Evolutionary conservation across 2,329 filamentous ascomycete species (phyloP).

Genomic region (Fusarium sarcochroum): DNA sequence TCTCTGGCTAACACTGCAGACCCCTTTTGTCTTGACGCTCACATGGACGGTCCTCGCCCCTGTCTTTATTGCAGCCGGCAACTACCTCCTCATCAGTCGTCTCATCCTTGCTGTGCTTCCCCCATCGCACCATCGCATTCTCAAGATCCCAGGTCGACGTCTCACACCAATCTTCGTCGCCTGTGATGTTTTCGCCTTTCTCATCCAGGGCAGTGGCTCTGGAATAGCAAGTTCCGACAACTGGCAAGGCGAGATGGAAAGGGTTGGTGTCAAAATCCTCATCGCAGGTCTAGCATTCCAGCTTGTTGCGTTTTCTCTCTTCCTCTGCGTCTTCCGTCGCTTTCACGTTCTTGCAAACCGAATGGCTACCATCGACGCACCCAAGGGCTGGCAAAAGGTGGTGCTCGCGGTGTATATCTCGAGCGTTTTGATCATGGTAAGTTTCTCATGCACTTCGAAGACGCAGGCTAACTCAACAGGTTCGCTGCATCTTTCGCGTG

Average conservation of each 20-base stretch:
- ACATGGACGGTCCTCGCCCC: conserved; percentile 64
- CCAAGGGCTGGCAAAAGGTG: conserved; percentile 56
- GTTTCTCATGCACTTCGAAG: conserved; percentile 25
- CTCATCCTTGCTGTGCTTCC: conserved; percentile 59
- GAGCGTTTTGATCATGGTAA: conserved; percentile 61
- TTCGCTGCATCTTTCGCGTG: conserved; percentile 67
- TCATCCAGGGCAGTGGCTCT: conserved; percentile 62
- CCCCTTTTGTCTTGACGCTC: conserved; percentile 56
- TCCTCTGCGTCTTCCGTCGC: conserved; percentile 56
- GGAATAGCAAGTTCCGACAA: conserved; percentile 58
- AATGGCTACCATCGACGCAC: conserved; percentile 45
- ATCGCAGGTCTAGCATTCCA: conserved; percentile 60
- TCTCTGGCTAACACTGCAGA: conserved; percentile 35
- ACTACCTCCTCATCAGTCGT: conserved; percentile 66
- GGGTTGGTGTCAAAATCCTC: conserved; percentile 57
- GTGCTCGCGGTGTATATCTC: conserved; percentile 60
- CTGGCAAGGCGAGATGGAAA: conserved; percentile 58
- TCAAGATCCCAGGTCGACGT: conserved; percentile 54
- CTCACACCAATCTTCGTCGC: conserved; percentile 63
- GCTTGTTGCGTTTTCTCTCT: conserved; percentile 57
- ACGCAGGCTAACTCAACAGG: conserved; percentile 43
- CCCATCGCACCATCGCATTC: conserved; percentile 51
- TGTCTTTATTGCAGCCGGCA: conserved; percentile 63
- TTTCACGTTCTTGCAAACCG: conserved; percentile 55
- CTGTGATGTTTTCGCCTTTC: conserved; percentile 60